Conservation (phyloP, 1,139 yeast species). For the Saccharomyces pastorianus region DNA sequence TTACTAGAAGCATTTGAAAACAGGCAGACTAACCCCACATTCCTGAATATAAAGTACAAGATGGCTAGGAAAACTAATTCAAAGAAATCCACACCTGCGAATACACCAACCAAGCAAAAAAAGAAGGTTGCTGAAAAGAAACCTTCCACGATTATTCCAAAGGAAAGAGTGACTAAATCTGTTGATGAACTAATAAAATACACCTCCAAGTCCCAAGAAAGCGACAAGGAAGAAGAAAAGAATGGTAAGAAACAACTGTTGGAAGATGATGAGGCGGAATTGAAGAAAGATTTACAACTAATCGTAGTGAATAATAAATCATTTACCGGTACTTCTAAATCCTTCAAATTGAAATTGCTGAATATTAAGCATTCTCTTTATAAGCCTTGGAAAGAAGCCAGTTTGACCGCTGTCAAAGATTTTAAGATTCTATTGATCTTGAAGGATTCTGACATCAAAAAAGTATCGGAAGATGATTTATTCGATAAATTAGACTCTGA, state of each 20-base stretch:
- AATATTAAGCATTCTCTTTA: constrained; percentile 29
- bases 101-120: constrained; percentile 13
- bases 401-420: constrained; percentile 36
- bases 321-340: constrained; percentile 48
- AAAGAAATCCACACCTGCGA: constrained; percentile 18
- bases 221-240: constrained; percentile 31
- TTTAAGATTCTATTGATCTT: constrained; percentile 63
- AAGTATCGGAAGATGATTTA: constrained; percentile 39
- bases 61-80: constrained; percentile 5
- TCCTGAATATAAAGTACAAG: constrained; percentile 3
- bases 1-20: neutral
- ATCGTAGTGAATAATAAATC: constrained; percentile 45
- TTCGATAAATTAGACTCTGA: constrained; percentile 54
- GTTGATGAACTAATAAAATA: constrained; percentile 46
- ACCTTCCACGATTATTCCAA: constrained; percentile 12
- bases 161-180: constrained; percentile 35
- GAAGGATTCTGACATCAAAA: constrained; percentile 31
- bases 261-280: constrained; percentile 48
- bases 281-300: constrained; percentile 46
- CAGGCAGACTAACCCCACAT: neutral
- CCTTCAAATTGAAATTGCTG: constrained; percentile 66
- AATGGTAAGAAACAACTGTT: constrained; percentile 33
- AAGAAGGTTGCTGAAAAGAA: neutral
- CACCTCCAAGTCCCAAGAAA: constrained; percentile 17
- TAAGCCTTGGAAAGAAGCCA: constrained; percentile 27